Conservation (phyloP, 2,329 filamentous ascomycete species). For the Botrytis byssoidea region DNA sequence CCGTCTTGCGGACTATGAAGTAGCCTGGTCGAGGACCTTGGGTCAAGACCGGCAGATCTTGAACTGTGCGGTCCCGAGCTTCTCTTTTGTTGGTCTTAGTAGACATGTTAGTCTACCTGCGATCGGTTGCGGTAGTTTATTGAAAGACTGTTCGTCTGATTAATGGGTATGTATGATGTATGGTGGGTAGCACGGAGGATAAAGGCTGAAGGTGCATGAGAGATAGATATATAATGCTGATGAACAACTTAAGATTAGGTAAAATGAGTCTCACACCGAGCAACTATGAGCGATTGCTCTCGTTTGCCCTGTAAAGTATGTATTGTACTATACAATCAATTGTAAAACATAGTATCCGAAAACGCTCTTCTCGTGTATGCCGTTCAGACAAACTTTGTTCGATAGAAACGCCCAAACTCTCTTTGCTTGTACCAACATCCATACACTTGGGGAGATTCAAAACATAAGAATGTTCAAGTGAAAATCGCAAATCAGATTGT, state of each 20-base stretch:
- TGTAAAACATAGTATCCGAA: not conserved
- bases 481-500: not conserved
- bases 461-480: not conserved
- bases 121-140: not conserved
- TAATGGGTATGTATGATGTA: not conserved
- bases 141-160: not conserved
- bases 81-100: not conserved
- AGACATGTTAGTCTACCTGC: not conserved
- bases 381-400: not conserved
- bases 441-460: not conserved
- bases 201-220: not conserved
- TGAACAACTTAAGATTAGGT: not conserved
- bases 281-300: not conserved
- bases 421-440: not conserved
- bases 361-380: not conserved
- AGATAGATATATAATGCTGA: not conserved
- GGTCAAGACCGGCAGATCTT: not conserved
- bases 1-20: slow-evolving; percentile 47
- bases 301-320: not conserved
- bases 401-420: not conserved
- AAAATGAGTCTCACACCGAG: not conserved
- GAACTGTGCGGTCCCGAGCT: not conserved
- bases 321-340: not conserved
- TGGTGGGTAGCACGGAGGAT: slow-evolving; percentile 4
- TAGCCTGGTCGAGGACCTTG: slow-evolving; percentile 36